Conservation (phyloP, 2,329 filamentous ascomycete genomes). For the Pseudogymnoascus sp. region DNA sequence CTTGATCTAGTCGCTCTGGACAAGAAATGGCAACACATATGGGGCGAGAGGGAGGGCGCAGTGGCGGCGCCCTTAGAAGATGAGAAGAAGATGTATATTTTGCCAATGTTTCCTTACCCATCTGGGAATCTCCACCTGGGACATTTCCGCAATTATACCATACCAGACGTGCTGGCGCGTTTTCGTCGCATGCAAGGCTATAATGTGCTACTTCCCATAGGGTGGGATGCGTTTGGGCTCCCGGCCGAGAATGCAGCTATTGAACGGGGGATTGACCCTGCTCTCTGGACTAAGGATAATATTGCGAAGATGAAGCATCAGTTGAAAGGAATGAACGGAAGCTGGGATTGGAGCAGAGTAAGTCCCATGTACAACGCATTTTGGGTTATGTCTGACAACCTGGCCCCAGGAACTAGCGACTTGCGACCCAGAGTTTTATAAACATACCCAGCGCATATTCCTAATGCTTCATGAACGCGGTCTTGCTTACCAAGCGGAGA, state of each 20-base stretch:
- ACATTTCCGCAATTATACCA: constrained; percentile 81
- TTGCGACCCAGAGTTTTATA: constrained; percentile 77
- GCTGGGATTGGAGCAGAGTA: constrained; percentile 77
- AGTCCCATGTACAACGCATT: constrained; percentile 29
- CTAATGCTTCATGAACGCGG: constrained; percentile 64
- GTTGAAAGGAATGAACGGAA: constrained; percentile 67
- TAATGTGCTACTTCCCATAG: constrained; percentile 78
- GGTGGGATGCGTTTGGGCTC: constrained; percentile 87
- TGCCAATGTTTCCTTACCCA: constrained; percentile 91
- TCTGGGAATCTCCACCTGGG: constrained; percentile 81
- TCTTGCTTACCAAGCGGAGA: constrained; percentile 74
- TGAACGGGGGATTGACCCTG: constrained; percentile 69
- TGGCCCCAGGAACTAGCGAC: constrained; percentile 66
- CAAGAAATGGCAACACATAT: constrained; percentile 24
- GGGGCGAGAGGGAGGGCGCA: constrained; percentile 12
- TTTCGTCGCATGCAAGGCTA: constrained; percentile 67
- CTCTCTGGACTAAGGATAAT: constrained; percentile 69
- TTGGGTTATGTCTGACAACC: constrained; percentile 14
- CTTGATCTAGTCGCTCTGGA: constrained; percentile 23
- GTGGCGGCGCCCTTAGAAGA: not conserved
- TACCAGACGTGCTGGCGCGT: constrained; percentile 75
- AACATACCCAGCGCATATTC: constrained; percentile 82
- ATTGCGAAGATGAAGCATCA: constrained; percentile 81
- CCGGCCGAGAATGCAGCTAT: constrained; percentile 89
- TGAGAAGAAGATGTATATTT: constrained; percentile 50